phyloP scores from a whole-genome alignment of 75 land plant species.

The Selaginella moellendorffii region DNA sequence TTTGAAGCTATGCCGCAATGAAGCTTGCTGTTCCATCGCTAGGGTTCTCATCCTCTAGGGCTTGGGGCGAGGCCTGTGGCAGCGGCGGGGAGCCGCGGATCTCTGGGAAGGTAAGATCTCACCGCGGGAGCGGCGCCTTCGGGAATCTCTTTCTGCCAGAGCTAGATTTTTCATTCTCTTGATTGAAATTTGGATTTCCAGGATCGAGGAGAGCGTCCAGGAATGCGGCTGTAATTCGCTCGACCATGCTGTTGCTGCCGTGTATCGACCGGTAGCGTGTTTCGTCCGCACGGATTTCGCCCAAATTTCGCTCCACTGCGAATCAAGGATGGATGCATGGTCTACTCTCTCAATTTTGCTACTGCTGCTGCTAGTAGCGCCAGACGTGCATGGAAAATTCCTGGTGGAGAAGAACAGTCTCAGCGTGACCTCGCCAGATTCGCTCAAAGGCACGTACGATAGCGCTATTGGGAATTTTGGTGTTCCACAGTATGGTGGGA shows the following conservation, averaged over 20 bases:
- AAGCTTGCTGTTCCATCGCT: not conserved
- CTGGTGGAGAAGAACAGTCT: constrained; percentile 61
- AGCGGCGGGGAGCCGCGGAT: not conserved
- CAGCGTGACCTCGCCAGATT: constrained; percentile 34
- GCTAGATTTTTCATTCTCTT: not conserved
- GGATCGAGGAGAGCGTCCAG: not conserved
- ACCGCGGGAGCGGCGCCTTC: too few relatives aligned
- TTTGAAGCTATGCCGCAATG: not conserved
- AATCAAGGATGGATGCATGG: too few relatives aligned
- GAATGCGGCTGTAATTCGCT: not conserved
- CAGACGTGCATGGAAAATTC: constrained; percentile 26
- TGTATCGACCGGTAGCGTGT: not conserved
- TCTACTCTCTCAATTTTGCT: too few relatives aligned
- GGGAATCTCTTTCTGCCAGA: too few relatives aligned
- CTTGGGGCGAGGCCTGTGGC: not conserved
- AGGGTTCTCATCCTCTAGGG: not conserved
- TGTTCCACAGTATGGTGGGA: constrained; percentile 63
- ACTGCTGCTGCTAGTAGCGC: too few relatives aligned
- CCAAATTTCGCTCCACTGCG: not conserved
- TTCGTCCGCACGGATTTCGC: not conserved
- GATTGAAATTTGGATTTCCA: not conserved
- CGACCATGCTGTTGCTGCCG: not conserved
- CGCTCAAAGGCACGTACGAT: constrained; percentile 34
- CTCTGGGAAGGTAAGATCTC: not conserved
- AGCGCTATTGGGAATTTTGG: constrained; percentile 69